Percentiles rank a stretch among this genome's conserved stretches.
Evolutionary conservation across 805 yeast genomes (phyloP).

Genomic region (Barnettozyma salicaria): DNA sequence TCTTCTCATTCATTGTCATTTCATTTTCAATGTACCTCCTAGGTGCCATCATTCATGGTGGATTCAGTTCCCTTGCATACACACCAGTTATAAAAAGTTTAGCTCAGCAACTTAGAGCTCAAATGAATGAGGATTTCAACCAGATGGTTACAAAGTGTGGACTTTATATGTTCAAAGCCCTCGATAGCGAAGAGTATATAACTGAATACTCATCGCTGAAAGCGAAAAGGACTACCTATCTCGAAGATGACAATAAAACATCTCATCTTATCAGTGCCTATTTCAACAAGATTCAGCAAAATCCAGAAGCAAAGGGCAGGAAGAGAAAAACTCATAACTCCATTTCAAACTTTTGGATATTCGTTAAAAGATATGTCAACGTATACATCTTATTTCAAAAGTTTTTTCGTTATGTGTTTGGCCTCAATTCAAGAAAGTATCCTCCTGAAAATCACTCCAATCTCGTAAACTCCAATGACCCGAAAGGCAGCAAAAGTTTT

Average conservation of each 20-base stretch:
- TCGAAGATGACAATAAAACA: constrained; percentile 31
- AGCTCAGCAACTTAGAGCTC: constrained; percentile 34
- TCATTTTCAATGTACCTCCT: constrained; percentile 49
- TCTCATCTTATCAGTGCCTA: constrained; percentile 20
- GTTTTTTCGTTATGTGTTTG: constrained; percentile 3
- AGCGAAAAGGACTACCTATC: constrained; percentile 50
- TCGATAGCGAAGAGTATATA: constrained; percentile 59
- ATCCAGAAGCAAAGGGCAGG: constrained; percentile 14
- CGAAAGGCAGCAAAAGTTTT: too few relatives aligned
- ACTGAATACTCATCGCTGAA: constrained; percentile 47
- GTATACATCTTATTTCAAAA: constrained; percentile 11
- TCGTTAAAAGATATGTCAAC: constrained; percentile 12
- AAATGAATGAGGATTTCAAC: constrained; percentile 57
- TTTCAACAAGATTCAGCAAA: constrained; percentile 22
- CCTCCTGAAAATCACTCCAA: not conserved
- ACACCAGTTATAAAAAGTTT: constrained; percentile 32
- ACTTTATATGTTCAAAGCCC: constrained; percentile 57
- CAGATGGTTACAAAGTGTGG: constrained; percentile 56
- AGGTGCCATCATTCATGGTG: constrained; percentile 51
- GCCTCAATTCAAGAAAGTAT: constrained; percentile 4
- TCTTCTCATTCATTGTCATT: constrained; percentile 41
- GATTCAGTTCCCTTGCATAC: constrained; percentile 27
- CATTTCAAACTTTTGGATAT: constrained; percentile 9
- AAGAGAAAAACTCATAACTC: not conserved
- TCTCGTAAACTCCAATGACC: not conserved